Evolutionary conservation across 805 yeast species (phyloP), one percentile per base, ranked within the genome.

Genomic region (Deakozyma indianensis): DNA sequence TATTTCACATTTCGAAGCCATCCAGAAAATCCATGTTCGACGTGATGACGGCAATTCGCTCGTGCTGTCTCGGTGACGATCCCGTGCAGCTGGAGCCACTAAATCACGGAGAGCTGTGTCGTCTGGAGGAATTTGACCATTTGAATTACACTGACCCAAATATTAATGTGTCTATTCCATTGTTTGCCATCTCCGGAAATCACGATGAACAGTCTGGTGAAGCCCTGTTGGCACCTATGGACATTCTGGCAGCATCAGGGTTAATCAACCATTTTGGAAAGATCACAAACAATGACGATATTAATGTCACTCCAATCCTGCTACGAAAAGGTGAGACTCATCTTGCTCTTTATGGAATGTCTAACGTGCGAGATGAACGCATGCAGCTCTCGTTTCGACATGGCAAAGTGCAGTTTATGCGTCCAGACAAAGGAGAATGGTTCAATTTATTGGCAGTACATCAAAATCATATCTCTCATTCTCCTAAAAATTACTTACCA

Each of bases 201-300:
- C 98, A 92, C 60, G 98, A 92, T 62, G 97, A 92, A 62, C 85
- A 95, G 2, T 83, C 95, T 0, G 97, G 97, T 1, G 83, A 55
- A 2, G 60, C 60, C 2, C 64, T 84, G 45, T 65, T 92, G 14
- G 78, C 88, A 45, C 95, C 98, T 0, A 68, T 92, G 68, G 98
- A 92, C 61, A 64, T 92, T 2, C 64, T 92, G 11, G 74, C 84
- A 18, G 84, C 83, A 4, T 66, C 85, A 2, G 97, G 97, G 0
- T 64, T 88, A 45, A 64, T 92, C 23, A 92, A 92, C 60, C 94
- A 87, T 64, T 87, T 86, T 61, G 98, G 98, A 1, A 74, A 82
- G 52, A 81, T 85, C 1, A 66, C 71, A 20, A 80, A 85, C 51
- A 78, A 79, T 53, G 95, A 87, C 58, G 72, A 75, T 24, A 81